Conservation (phyloP, 2,329 filamentous ascomycete species). For the Colletotrichum tropicicola region DNA sequence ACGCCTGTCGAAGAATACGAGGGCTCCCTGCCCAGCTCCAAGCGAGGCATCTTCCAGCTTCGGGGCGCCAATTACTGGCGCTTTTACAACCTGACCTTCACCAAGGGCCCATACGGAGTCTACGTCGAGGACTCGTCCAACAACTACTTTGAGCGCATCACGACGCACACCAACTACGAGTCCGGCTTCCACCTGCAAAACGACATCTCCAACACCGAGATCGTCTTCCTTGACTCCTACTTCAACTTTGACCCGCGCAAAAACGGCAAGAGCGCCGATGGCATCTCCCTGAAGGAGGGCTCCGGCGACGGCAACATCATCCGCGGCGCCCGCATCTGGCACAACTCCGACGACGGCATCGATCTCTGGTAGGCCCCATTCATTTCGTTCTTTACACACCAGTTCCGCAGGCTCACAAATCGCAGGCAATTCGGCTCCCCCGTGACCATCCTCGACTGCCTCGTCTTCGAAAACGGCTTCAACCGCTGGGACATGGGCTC, state of each 20-base stretch:
- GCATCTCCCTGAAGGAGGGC: constrained; percentile 53
- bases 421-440: constrained; percentile 41
- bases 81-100: constrained; percentile 48
- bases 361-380: constrained; percentile 43
- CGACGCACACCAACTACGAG: constrained; percentile 47
- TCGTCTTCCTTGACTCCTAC: constrained; percentile 47
- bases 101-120: constrained; percentile 46
- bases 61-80: constrained; percentile 38
- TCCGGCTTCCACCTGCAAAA: constrained; percentile 44
- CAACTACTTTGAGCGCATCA: constrained; percentile 45
- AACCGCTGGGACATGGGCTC: constrained; percentile 51
- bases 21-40: constrained; percentile 46
- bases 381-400: not conserved
- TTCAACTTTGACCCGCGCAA: constrained; percentile 51
- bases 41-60: constrained; percentile 58
- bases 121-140: constrained; percentile 44
- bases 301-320: constrained; percentile 51
- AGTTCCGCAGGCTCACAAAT: not conserved
- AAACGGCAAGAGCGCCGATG: constrained; percentile 55
- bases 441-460: constrained; percentile 51
- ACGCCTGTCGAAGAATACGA: constrained; percentile 50
- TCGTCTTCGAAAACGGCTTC: constrained; percentile 54
- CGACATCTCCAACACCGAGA: constrained; percentile 37
- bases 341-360: constrained; percentile 55
- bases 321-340: constrained; percentile 51